Conservation (phyloP, 225 moss, liverwort and hornwort species). For the Polytrichum formosum region DNA sequence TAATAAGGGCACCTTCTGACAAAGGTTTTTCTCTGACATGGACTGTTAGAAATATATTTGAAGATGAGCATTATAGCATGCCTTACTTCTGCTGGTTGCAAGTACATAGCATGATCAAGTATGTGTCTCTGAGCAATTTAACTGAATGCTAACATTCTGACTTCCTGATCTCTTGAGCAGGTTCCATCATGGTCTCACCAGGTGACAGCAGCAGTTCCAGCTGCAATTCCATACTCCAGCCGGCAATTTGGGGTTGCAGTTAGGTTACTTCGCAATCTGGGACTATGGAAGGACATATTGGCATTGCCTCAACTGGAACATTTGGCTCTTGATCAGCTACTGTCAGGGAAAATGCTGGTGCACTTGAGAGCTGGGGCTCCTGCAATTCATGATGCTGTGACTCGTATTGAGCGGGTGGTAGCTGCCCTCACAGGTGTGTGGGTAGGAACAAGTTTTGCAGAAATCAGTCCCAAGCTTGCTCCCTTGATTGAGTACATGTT, state of each 20-base stretch:
- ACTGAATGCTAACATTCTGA: not conserved
- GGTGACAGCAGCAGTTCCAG: constrained; percentile 75
- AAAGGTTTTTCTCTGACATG: too few relatives aligned
- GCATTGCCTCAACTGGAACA: constrained; percentile 75
- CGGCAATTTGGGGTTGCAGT: constrained; percentile 89
- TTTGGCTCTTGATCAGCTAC: constrained; percentile 78
- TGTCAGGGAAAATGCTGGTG: constrained; percentile 84
- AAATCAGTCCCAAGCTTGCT: constrained; percentile 85
- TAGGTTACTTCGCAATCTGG: constrained; percentile 84
- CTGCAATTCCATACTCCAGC: constrained; percentile 67
- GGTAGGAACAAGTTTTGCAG: constrained; percentile 72
- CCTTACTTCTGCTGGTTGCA: too few relatives aligned
- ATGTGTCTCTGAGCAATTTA: too few relatives aligned
- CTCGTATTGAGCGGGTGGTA: constrained; percentile 86
- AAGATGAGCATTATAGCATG: too few relatives aligned
- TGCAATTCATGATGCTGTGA: constrained; percentile 79
- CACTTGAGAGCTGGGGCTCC: constrained; percentile 65
- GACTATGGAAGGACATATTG: constrained; percentile 85
- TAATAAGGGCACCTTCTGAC: too few relatives aligned
- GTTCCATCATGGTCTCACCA: constrained; percentile 85
- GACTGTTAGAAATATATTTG: too few relatives aligned
- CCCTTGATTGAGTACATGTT: constrained; percentile 82
- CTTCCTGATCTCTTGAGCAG: constrained; percentile 32
- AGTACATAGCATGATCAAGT: too few relatives aligned
- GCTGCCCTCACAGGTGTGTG: constrained; percentile 80